Conservation (phyloP, 108 stramenopile genomes). For the Seminavis robusta region DNA sequence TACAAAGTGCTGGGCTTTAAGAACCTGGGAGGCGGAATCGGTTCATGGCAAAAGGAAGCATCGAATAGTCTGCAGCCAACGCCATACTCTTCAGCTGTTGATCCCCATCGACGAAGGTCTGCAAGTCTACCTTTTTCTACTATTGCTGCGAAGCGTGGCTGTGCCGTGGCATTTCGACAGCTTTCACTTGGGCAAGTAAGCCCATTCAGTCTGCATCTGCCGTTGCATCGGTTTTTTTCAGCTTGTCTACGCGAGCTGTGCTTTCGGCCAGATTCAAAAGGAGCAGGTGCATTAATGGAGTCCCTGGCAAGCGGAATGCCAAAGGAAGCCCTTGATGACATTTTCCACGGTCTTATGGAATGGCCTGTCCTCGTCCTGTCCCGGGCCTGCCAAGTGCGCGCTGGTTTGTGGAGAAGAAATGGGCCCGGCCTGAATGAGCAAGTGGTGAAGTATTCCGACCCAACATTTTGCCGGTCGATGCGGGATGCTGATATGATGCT, state of each 20-base stretch:
- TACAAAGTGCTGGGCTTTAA: conserved; percentile 56
- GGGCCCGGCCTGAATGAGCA: conserved; percentile 86
- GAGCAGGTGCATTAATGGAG: conserved; percentile 16
- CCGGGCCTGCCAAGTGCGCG: conserved; percentile 80
- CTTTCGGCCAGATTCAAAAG: conserved; percentile 39
- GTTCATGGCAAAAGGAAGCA: conserved; percentile 63
- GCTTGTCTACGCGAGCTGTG: conserved; percentile 71
- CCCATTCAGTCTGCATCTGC: conserved; percentile 86
- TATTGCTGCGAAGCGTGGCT: conserved; percentile 49
- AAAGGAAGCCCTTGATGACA: conserved; percentile 15
- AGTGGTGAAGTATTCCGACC: conserved; percentile 83
- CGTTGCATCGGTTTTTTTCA: conserved; percentile 87
- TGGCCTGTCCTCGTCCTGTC: conserved; percentile 70
- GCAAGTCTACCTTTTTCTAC: conserved; percentile 79
- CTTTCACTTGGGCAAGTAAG: conserved; percentile 71
- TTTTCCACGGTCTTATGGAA: conserved; percentile 81
- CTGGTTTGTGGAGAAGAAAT: conserved; percentile 90
- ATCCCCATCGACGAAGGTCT: conserved; percentile 42
- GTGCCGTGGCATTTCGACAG: conserved; percentile 55
- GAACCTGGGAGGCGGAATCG: conserved; percentile 46
- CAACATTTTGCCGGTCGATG: conserved; percentile 87
- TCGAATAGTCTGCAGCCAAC: conserved; percentile 54
- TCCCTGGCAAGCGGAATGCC: conserved; percentile 16
- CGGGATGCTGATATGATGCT: conserved; percentile 88
- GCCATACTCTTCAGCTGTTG: conserved; percentile 17